Conservation (phyloP, 192 early-diverging fungal genomes). For the Spinellus fusiger region DNA sequence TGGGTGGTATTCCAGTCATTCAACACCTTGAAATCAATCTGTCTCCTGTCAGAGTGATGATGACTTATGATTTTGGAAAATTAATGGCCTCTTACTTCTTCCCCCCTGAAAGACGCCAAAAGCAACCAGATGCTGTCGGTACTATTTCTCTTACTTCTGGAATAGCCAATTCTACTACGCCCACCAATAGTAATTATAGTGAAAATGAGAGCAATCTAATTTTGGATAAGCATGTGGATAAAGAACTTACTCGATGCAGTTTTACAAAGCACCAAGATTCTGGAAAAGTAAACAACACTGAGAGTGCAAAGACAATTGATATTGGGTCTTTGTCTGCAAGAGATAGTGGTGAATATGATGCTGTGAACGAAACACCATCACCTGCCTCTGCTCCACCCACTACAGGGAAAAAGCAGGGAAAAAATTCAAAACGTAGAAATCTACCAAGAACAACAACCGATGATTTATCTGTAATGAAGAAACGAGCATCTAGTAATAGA, state of each 20-base stretch:
- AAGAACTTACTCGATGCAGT: background rate
- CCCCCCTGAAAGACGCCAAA: conserved; percentile 46
- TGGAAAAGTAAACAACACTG: background rate
- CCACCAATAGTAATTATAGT: too few species aligned
- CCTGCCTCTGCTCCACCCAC: conserved; percentile 8
- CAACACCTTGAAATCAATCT: conserved; percentile 88
- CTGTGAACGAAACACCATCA: conserved; percentile 18
- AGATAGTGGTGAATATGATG: background rate
- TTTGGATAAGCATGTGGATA: background rate
- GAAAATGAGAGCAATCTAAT: background rate
- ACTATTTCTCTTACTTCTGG: background rate
- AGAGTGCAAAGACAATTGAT: background rate
- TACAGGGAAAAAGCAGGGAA: conserved; percentile 23
- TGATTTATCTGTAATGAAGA: conserved; percentile 79
- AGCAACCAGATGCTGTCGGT: background rate
- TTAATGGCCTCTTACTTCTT: conserved; percentile 79
- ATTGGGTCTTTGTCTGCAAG: background rate
- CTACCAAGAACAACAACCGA: conserved; percentile 28
- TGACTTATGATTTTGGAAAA: conserved; percentile 83
- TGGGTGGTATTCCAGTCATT: conserved; percentile 87
- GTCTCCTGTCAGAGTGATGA: conserved; percentile 73
- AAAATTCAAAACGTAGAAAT: conserved; percentile 15
- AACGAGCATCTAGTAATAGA: conserved; percentile 74
- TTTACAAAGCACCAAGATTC: background rate
- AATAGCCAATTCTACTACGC: background rate